Base-by-base conservation (phyloP, 208 protist genomes). In the Trypanosoma rangeli region DNA sequence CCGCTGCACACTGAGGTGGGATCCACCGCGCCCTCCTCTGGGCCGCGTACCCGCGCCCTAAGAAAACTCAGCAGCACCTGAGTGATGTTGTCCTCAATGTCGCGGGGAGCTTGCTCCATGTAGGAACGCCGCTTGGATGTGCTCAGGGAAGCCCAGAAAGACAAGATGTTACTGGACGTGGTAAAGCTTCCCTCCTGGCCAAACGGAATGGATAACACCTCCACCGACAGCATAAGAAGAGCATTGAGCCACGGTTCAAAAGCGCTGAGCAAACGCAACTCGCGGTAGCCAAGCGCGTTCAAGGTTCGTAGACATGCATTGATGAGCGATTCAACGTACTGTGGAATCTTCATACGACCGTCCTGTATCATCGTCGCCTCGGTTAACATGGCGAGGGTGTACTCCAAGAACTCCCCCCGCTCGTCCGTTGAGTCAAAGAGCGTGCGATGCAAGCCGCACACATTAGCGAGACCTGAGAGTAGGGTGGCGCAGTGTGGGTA, bases 361-460 rank as follows among this genome's bases (percentile, higher is more conserved):
- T 93, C 86, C 29, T 63, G 60, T 18, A 61, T 24, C 35, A 62
- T 67, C 10, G 62, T 64, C 10, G 78, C 39, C 20, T 82, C 74
- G 15, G 64, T 59, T 28, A 94, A 57, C 61, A 77, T 73, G 28
- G 37, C 57, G 1, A 94, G 66, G 20, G 73, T 80, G 59, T 60
- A 67, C 62, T 93, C 71, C 13, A 96, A 65, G 68, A 86, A 96
- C 39, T 76, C 64, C 15, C 84, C 55, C 5, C 85, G 84, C 50
- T 92, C 83, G 58, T 94, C 87, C 10, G 56, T 60, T 8, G 78
- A 79, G 29, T 89, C 83, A 73, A 94, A 93, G 66, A 96, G 90
- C 35, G 88, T 90, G 33, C 90, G 84, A 16, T 88, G 86, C 33
- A 93, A 83, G 10, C 90, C 86, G 55, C 87, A 94, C 31, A 95